Evolutionary conservation across 495 filamentous ascomycete genomes (phyloP), one percentile per base, ranked within the genome.

Genomic region (Bacidia gigantensis): DNA sequence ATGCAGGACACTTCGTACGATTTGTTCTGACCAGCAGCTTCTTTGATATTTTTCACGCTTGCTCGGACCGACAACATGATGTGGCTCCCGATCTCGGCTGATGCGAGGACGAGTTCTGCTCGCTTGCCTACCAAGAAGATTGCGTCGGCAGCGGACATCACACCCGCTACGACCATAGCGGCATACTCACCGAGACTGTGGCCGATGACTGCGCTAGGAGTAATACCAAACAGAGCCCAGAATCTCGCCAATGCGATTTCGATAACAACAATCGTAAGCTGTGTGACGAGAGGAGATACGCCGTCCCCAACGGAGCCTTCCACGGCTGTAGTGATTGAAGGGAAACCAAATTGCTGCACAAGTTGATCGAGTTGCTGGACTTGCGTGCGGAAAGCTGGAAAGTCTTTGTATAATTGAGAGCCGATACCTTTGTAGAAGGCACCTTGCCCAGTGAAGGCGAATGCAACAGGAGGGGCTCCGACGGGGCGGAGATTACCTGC

Each of bases 101-200:
- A 74, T 14, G 72, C 65, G n/a, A 79, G 71, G 1, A 88, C 72
- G 11, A 88, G 68, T 55, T 77, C 64, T 21, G 84, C 84, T 46
- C 84, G 74, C 32, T 73, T 69, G 22, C 84, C 84, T 46, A 86
- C 81, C 10, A 88, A 70, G 58, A 79, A 80, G 51, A 89, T 72
- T 47, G 78, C 76, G 57, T 87, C 84, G 57, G 74, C 76, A 22
- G 75, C 78, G 9, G 78, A 81, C 11, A 88, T 67, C 14, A 88
- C 81, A 46, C 82, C 84, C 42, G 84, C 76, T 32, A 78, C 74
- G 54, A 85, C 70, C 3, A 88, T 70, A 25, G 84, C 84, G 25
- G 84, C 83, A 64, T 87, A 87, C 65, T 89, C 85, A 49, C 84
- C 85, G 17, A 74, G 50, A 60, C 83, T 86, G 67, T 89, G 84